Conservation (phyloP, 371 early-diverging fungal species). For the Smittium mucronatum region DNA sequence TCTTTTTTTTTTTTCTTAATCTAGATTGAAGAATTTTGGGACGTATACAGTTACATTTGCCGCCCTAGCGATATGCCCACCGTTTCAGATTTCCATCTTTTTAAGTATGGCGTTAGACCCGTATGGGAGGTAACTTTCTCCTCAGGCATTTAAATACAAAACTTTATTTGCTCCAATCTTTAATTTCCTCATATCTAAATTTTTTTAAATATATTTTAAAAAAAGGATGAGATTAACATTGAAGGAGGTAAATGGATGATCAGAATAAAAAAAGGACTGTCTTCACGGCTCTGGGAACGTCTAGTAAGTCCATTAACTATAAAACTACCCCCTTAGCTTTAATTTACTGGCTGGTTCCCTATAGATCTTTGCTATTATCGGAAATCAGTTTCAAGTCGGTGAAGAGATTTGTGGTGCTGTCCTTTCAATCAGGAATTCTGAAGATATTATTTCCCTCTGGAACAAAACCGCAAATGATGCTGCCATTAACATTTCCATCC, state of each 20-base stretch:
- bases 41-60: constrained; percentile 68
- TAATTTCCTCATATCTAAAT: not conserved
- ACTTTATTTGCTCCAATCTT: constrained; percentile 5
- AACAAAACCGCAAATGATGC: constrained; percentile 74
- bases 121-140: constrained; percentile 79
- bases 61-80: constrained; percentile 77
- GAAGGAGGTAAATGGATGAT: constrained; percentile 97
- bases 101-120: constrained; percentile 89
- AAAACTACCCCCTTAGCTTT: not conserved
- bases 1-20: not conserved
- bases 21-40: constrained; percentile 90
- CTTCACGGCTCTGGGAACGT: constrained; percentile 87
- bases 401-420: constrained; percentile 92
- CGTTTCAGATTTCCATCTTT: constrained; percentile 89
- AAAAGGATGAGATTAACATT: constrained; percentile 67
- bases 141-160: not conserved
- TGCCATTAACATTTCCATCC: constrained; percentile 67
- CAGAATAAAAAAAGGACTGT: constrained; percentile 83
- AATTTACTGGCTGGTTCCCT: not conserved
- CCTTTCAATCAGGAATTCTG: constrained; percentile 78
- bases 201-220: not conserved
- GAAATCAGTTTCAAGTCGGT: constrained; percentile 81
- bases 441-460: constrained; percentile 94
- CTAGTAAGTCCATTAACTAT: constrained; percentile 36
- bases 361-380: constrained; percentile 76